phyloP scores from a whole-genome alignment of 768 basidiomycete species.

The Leccinum fibrillosum region DNA sequence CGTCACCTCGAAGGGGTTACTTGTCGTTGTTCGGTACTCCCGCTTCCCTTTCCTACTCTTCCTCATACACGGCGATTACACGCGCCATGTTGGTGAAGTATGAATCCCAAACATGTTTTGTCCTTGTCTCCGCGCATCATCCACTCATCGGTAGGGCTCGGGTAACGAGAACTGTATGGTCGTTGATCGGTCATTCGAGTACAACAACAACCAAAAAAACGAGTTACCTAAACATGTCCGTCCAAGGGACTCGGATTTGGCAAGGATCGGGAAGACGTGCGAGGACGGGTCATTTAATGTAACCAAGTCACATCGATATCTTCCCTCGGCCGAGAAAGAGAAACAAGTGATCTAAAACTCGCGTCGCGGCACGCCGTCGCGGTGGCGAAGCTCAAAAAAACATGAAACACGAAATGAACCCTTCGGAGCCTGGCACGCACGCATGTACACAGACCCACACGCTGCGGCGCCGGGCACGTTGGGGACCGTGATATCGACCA shows the following conservation, averaged over 20 bases:
- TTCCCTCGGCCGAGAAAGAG: background rate
- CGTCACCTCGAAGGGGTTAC: background rate
- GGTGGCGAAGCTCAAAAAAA: background rate
- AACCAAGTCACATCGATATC: background rate
- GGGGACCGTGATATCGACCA: background rate
- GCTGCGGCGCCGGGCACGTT: background rate
- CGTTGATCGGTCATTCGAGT: background rate
- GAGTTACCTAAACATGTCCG: background rate
- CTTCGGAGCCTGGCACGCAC: background rate
- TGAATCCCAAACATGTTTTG: background rate
- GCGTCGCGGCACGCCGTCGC: background rate
- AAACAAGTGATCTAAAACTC: background rate
- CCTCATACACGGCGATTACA: background rate
- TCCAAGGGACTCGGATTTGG: background rate
- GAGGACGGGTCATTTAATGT: background rate
- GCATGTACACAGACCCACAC: background rate
- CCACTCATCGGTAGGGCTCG: background rate
- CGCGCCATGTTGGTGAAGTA: background rate
- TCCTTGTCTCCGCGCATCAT: background rate
- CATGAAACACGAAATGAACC: background rate
- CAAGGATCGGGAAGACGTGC: background rate
- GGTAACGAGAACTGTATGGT: background rate
- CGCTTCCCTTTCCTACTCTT: background rate
- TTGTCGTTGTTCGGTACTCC: background rate
- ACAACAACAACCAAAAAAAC: too few species aligned